These are phyloP conservation scores for Colletotrichum gigasporum DNA, from an alignment of 2,329 filamentous ascomycete species.

Conservation along the genomic window DNA sequence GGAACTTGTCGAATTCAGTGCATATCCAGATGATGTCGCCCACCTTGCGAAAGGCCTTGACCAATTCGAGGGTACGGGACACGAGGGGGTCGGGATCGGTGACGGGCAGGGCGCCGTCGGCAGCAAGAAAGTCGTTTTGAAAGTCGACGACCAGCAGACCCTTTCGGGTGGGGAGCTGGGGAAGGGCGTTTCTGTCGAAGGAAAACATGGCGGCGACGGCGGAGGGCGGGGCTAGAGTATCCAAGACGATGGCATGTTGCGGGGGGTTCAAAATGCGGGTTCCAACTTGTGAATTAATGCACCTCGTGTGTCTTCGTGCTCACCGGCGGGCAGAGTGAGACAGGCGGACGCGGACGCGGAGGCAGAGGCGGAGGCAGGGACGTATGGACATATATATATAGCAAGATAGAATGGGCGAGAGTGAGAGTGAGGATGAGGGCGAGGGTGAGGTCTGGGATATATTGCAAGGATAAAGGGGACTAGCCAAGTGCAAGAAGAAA, in stretches of 20 bases:
- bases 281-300: too few relatives aligned
- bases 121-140: constrained; percentile 86
- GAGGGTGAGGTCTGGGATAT: too few relatives aligned
- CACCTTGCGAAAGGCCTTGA: constrained; percentile 76
- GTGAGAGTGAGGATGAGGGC: too few relatives aligned
- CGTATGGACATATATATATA: too few relatives aligned
- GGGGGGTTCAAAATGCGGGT: not conserved
- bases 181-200: constrained; percentile 65
- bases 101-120: constrained; percentile 74
- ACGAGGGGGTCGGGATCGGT: constrained; percentile 72
- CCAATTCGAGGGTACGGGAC: constrained; percentile 71
- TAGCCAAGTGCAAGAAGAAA: too few relatives aligned
- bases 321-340: too few relatives aligned
- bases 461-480: too few relatives aligned
- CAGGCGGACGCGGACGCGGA: too few relatives aligned
- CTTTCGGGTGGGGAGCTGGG: constrained; percentile 66
- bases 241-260: not conserved
- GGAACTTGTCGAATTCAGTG: constrained; percentile 74
- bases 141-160: constrained; percentile 87
- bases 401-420: too few relatives aligned
- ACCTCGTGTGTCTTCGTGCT: too few relatives aligned
- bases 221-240: not conserved
- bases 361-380: too few relatives aligned
- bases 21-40: constrained; percentile 85
- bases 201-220: constrained; percentile 56